Conservation (phyloP, 148 eudicot genomes). For the Chenopodium berlandieri region DNA sequence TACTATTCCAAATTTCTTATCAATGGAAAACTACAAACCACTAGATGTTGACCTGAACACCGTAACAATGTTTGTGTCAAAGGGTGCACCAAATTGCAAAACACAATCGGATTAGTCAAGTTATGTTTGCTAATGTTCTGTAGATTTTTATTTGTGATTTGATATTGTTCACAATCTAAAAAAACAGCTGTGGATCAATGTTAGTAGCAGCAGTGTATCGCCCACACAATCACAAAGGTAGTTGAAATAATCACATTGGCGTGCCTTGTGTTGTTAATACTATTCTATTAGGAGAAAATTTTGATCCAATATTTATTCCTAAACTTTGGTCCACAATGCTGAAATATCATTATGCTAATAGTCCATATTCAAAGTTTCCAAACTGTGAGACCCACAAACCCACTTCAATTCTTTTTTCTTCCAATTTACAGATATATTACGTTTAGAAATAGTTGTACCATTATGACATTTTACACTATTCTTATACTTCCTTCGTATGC, state of each 20-base stretch:
- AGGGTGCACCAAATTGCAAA: too few relatives aligned
- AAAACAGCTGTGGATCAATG: not conserved
- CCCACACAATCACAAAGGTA: not conserved
- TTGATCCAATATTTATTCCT: not conserved
- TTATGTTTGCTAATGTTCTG: too few relatives aligned
- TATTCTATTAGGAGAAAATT: not conserved
- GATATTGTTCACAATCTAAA: too few relatives aligned
- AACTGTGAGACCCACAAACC: not conserved
- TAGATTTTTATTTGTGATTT: too few relatives aligned
- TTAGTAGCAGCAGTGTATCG: not conserved
- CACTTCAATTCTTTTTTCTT: too few relatives aligned
- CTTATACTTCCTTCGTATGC: too few relatives aligned
- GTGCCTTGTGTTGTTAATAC: not conserved
- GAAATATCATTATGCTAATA: not conserved
- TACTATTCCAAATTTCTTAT: too few relatives aligned
- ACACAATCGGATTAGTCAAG: too few relatives aligned
- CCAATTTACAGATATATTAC: too few relatives aligned
- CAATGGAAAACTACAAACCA: not conserved
- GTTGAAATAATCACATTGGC: not conserved
- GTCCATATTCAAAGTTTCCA: not conserved
- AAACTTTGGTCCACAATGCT: not conserved
- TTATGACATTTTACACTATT: too few relatives aligned
- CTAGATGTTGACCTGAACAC: not conserved
- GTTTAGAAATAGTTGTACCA: too few relatives aligned
- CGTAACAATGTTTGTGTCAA: not conserved